These are phyloP conservation scores for Digitaria exilis DNA, from an alignment of 202 grass and related monocot species.

Conservation along the genomic window DNA sequence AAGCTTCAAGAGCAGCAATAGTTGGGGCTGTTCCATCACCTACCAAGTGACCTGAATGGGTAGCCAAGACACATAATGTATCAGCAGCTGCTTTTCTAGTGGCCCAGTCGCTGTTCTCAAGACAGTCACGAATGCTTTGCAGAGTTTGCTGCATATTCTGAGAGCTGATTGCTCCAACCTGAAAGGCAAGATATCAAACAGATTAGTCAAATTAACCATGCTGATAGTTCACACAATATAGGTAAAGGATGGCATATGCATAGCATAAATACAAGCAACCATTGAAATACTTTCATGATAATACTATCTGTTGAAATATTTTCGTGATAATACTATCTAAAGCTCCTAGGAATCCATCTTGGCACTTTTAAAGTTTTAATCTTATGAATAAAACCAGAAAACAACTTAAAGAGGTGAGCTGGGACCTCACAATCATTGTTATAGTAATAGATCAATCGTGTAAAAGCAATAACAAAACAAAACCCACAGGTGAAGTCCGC, in stretches of 20 bases:
- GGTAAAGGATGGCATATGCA: neutral
- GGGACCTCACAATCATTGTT: neutral
- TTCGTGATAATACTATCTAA: neutral
- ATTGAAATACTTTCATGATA: neutral
- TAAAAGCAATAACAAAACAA: neutral
- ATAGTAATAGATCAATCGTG: conserved; percentile 17
- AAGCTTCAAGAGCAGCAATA: conserved; percentile 77
- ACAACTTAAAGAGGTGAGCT: neutral
- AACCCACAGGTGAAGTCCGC: neutral
- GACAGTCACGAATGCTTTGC: conserved; percentile 84
- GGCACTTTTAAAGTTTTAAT: neutral
- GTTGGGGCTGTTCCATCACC: conserved; percentile 73
- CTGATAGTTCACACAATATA: neutral
- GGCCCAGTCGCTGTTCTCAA: conserved; percentile 95
- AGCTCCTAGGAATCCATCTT: neutral
- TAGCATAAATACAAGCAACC: neutral
- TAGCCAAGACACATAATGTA: conserved; percentile 78
- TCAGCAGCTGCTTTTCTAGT: conserved; percentile 94
- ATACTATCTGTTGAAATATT: neutral
- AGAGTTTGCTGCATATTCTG: conserved; percentile 89
- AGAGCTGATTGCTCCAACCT: conserved; percentile 91
- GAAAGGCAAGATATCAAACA: conserved; percentile 44
- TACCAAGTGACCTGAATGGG: conserved; percentile 75
- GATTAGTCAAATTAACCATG: conserved; percentile 16
- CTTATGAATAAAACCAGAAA: neutral